Percentiles rank a stretch among this genome's conserved stretches.
These are phyloP conservation scores for Capsicum chinense DNA, from an alignment of 257 asterid genomes.

Conservation along the genomic window DNA sequence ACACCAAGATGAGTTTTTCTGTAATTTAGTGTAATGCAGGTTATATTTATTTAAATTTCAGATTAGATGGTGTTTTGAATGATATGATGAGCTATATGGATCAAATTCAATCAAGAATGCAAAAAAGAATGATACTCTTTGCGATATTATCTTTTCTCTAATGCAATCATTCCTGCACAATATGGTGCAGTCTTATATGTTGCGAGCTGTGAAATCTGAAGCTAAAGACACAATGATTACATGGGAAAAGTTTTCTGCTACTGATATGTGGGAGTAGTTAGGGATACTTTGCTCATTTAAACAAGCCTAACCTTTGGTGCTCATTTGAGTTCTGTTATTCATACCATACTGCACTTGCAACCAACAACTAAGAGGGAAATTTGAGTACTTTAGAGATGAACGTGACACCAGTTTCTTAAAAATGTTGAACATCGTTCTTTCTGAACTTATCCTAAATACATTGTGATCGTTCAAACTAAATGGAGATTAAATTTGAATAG, in stretches of 20 bases:
- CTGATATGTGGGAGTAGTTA: neutral
- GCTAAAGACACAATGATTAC: neutral
- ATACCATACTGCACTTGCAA: neutral
- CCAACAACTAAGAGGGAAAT: neutral
- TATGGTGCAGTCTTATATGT: neutral
- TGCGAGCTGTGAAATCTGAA: neutral
- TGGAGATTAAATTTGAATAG: neutral
- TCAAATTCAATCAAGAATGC: slow-evolving; percentile 13
- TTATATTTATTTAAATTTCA: neutral
- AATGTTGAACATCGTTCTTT: neutral
- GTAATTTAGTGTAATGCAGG: neutral
- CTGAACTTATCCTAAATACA: neutral
- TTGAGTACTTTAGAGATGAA: neutral
- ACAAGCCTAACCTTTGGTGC: neutral
- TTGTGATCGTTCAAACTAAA: neutral
- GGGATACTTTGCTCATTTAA: neutral
- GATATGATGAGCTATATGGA: neutral
- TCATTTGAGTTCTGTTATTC: neutral
- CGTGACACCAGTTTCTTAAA: neutral
- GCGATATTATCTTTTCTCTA: neutral
- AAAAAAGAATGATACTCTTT: neutral
- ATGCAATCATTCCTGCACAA: neutral
- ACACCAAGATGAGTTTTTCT: neutral
- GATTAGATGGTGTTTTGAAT: neutral
- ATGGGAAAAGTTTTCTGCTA: neutral